Conservation (phyloP, 345 rosid genomes). For the Salix purpurea region DNA sequence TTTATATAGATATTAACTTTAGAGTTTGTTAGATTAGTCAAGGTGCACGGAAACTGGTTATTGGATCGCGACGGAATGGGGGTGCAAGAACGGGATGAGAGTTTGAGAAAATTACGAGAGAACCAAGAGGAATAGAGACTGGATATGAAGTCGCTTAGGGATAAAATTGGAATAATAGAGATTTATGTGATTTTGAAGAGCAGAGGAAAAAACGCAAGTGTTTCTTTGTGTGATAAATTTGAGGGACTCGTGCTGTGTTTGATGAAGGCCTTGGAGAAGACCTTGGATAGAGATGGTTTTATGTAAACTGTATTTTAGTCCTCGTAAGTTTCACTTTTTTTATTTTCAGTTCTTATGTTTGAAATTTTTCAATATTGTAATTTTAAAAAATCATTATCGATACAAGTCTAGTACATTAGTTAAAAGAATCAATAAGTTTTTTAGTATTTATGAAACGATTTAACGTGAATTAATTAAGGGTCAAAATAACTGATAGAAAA, state of each 20-base stretch:
- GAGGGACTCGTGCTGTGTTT: background rate
- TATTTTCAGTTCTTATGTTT: background rate
- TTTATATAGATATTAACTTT: too few species aligned
- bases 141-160: conserved; percentile 8
- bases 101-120: conserved; percentile 18
- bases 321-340: background rate
- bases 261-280: background rate
- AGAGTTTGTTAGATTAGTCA: too few species aligned
- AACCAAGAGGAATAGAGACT: background rate
- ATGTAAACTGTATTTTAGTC: background rate
- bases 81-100: conserved; percentile 9
- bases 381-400: background rate
- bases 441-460: too few species aligned
- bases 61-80: too few species aligned
- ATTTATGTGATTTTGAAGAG: background rate
- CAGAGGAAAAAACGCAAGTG: background rate
- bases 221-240: background rate
- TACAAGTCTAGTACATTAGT: background rate
- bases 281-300: background rate
- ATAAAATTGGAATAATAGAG: conserved; percentile 20
- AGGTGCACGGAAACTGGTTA: too few species aligned
- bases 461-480: too few species aligned
- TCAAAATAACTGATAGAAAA: too few species aligned
- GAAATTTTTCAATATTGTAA: background rate
- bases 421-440: too few species aligned